phyloP scores from a whole-genome alignment of 148 eudicot genomes.

The Nepenthes mirabilis region DNA sequence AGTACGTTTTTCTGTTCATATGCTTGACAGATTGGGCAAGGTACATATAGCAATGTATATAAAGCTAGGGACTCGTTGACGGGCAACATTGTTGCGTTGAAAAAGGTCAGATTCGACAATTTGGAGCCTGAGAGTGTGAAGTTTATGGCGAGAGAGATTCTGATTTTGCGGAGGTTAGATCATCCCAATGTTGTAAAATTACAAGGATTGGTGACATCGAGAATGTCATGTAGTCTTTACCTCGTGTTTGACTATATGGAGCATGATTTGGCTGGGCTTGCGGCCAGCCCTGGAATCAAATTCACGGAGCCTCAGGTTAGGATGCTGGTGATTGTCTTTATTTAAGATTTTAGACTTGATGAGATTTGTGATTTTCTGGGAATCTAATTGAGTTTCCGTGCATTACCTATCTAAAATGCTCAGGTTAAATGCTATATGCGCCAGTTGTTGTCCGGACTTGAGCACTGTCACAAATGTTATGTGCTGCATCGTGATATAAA shows the following conservation, averaged over 20 bases:
- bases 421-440: slow-evolving; percentile 84
- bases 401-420: background rate
- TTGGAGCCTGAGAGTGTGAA: slow-evolving; percentile 85
- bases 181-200: slow-evolving; percentile 72
- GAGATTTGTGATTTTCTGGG: background rate
- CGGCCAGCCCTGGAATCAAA: slow-evolving; percentile 55
- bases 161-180: slow-evolving; percentile 61
- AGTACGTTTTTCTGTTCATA: background rate
- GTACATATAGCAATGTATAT: slow-evolving; percentile 87
- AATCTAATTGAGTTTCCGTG: background rate
- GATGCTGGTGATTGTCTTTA: background rate
- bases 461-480: slow-evolving; percentile 69
- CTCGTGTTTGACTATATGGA: slow-evolving; percentile 84
- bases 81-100: slow-evolving; percentile 69
- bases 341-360: background rate
- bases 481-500: slow-evolving; percentile 81
- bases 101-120: slow-evolving; percentile 83
- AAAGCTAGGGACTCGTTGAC: slow-evolving; percentile 67
- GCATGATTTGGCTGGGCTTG: slow-evolving; percentile 83
- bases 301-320: slow-evolving; percentile 77
- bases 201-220: slow-evolving; percentile 73
- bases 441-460: slow-evolving; percentile 75
- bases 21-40: slow-evolving; percentile 69
- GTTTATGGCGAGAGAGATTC: slow-evolving; percentile 84
- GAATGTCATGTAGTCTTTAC: slow-evolving; percentile 82